Evolutionary conservation across 75 land plant genomes (phyloP), one percentile per base, ranked within the genome.

Genomic region (Pinus tabuliformis): DNA sequence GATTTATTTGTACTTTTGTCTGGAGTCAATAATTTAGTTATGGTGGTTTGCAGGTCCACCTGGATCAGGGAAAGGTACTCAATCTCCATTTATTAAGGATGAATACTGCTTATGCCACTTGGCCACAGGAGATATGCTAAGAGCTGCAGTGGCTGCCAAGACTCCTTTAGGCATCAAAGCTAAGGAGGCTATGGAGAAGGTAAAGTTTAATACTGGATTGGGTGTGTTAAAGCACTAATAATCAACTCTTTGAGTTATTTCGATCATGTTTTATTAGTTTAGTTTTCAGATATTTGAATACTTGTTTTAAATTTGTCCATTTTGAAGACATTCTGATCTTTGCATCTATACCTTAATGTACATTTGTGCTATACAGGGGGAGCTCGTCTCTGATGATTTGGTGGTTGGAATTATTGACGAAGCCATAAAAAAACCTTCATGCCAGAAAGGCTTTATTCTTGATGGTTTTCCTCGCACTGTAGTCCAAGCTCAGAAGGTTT

Each of bases 381-480:
- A 91, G 62, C 90, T 96, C 77, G 99, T 96, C 20, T 86, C 99
- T 28, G 99, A 96, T 86, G 99, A 96, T 56, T 77, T 96, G 82
- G 99, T 96, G 58, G 95, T 96, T 62, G 99, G 99, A 21, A 96
- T 96, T 49, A 96, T 96, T 56, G 91, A 96, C 81, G 99, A 96
- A 72, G 99, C 99, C 21, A 68, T 96, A 36, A 90, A 94, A 78
- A 90, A 92, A 72, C 98, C 99, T 20, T 96, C 99, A 59, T 96
- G 99, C 80, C 78, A 89, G 75, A 96, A 94, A 73, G 99, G 99
- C 28, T 96, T 96, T 76, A 96, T 96, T 77, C 90, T 96, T 65
- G 99, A 96, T 81, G 99, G 98, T 14, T 96, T 96, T 74, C 99
- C 99, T 11, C 91, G 99, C 61, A 96, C 99, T 22, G 99, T 90